Conservation (phyloP, 495 filamentous ascomycete species). For the Xylaria cubensis region DNA sequence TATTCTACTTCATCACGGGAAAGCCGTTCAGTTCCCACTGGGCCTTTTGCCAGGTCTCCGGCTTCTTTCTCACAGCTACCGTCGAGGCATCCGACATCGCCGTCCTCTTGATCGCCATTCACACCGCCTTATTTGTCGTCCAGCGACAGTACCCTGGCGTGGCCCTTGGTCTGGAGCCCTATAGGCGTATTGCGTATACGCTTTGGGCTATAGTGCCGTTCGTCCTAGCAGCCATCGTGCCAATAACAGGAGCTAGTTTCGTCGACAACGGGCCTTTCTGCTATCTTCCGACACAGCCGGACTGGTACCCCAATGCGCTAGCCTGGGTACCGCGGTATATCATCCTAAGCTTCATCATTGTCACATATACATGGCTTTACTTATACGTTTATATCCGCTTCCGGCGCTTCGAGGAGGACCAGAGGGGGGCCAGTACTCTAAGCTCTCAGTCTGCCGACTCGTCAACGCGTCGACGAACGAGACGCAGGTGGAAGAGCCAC, state of each 20-base stretch:
- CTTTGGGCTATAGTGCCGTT: constrained; percentile 63
- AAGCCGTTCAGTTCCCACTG: constrained; percentile 53
- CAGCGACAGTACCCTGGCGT: constrained; percentile 52
- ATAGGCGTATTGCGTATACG: constrained; percentile 61
- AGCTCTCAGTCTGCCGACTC: constrained; percentile 16
- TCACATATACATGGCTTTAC: constrained; percentile 71
- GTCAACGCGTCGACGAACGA: constrained; percentile 24
- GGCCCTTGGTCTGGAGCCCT: constrained; percentile 65
- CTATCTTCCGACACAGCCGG: constrained; percentile 66
- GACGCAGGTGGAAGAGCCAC: constrained; percentile 26
- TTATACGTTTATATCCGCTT: constrained; percentile 60
- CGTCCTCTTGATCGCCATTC: constrained; percentile 72
- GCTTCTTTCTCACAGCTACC: constrained; percentile 68
- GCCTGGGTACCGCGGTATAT: constrained; percentile 77
- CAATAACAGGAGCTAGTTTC: constrained; percentile 58
- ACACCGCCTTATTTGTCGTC: constrained; percentile 73
- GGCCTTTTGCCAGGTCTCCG: constrained; percentile 69
- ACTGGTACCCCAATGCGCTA: constrained; percentile 70
- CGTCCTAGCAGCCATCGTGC: constrained; percentile 66
- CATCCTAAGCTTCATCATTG: constrained; percentile 65
- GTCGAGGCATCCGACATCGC: constrained; percentile 74
- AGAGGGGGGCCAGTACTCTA: constrained; percentile 38
- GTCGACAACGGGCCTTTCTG: constrained; percentile 71
- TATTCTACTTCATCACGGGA: constrained; percentile 53
- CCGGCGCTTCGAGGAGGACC: constrained; percentile 35